Base-by-base conservation (phyloP, 495 filamentous ascomycete genomes). In the Xanthoparmelia taractica region DNA sequence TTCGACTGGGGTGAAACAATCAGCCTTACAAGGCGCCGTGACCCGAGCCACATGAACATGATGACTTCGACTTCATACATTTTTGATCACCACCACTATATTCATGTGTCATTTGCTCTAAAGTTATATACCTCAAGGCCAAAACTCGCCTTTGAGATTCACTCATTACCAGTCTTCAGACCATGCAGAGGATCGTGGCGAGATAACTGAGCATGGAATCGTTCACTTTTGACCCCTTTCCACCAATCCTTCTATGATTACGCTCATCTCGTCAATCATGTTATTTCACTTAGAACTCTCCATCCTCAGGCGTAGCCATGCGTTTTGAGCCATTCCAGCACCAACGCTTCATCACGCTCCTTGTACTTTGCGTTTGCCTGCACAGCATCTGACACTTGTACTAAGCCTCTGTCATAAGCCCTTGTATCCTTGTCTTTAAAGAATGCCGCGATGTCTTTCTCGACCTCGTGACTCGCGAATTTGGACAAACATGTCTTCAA, bases 381-480 rank as follows among this genome's bases (percentile, higher is more conserved):
- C 59, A 97, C 87, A 65, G 84, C 90, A 71, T 97, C 92, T 66
- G 83, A 81, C 57, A 91, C 86, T 69, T 92, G 85, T 67, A 85
- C 82, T 56, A 97, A 72, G 15, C 86, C 88, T 45, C 91, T 85
- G 69, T 91, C 87, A 74, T 87, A 96, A 10, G 84, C 90, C 67
- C 82, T 84, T 23, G 85, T 92, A 71, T 95, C 86, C 75, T 91
- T 94, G 63, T 80, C 80, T 66, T 82, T 77, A 77, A 97, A 97
- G 78, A 98, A 97, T 10, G 71, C 72, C 55, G 85, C 77, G 68
- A 98, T 96, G 52, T 96, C 92, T 62, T 82, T 76, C 63, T 86
- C 81, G n/a, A 84, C 79, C 67, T 81, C 79, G 29, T 78, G 74
- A 67, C 87, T 85, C 1, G 87, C 80, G 72, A 96, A 97, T 70